Evolutionary conservation across 2,329 filamentous ascomycete species (phyloP).

Genomic region (Hawksworthiomyces lignivorus): DNA sequence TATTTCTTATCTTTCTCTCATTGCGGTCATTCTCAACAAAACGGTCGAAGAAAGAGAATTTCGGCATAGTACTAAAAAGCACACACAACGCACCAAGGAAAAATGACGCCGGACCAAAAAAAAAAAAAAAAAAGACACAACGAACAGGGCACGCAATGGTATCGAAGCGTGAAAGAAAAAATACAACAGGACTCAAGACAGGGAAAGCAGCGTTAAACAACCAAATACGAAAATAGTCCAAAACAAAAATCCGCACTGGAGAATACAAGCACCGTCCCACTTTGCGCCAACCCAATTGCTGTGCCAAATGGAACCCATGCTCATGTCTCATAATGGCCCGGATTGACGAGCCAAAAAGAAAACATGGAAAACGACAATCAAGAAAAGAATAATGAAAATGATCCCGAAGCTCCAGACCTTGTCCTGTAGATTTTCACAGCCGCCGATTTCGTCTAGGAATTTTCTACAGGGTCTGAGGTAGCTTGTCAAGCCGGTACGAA

Average conservation of each 20-base stretch:
- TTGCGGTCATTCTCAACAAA: background rate
- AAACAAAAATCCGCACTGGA: background rate
- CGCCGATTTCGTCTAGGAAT: no score
- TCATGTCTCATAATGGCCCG: constrained; percentile 9
- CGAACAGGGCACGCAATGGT: constrained; percentile 8
- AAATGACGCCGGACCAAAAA: background rate
- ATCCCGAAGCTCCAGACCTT: no score
- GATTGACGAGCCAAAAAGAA: background rate
- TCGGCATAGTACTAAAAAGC: no score
- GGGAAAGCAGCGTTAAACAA: background rate
- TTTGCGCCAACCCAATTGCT: constrained; percentile 18
- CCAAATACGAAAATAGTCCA: background rate
- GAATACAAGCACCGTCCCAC: constrained; percentile 13
- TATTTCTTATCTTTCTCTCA: background rate
- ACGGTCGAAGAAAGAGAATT: no score
- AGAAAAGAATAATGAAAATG: background rate
- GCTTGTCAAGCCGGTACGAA: no score
- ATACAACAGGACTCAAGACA: no score
- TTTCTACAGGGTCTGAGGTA: no score
- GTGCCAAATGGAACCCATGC: constrained; percentile 16
- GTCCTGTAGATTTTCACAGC: no score
- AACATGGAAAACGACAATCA: constrained; percentile 2
- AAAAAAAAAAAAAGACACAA: background rate
- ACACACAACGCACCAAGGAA: no score
- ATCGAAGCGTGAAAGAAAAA: constrained; percentile 10